Percentiles rank a stretch among this genome's conserved stretches.
These are phyloP conservation scores for Fusarium sp. DNA, from an alignment of 2,329 filamentous ascomycete species.

Conservation along the genomic window DNA sequence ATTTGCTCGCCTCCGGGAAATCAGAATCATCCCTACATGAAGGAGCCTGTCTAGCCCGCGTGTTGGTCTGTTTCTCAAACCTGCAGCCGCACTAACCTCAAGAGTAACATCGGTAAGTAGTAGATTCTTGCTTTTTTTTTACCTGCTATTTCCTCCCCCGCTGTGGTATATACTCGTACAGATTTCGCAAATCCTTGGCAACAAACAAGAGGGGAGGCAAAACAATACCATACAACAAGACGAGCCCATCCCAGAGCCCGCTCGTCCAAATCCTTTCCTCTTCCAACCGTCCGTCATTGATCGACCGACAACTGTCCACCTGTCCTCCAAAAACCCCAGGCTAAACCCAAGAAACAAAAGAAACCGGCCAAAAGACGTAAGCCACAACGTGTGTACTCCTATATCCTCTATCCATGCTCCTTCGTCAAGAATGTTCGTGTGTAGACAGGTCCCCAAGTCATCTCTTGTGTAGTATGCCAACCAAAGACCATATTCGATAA, in stretches of 20 bases:
- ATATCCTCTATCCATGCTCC: conserved; percentile 44
- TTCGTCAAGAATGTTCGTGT: conserved; percentile 43
- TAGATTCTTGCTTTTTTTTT: conserved; percentile 33
- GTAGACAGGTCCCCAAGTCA: conserved; percentile 30
- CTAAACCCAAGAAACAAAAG: conserved; percentile 19
- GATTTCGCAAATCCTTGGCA: conserved; percentile 7
- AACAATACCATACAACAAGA: conserved; percentile 8
- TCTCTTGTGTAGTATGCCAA: conserved; percentile 36
- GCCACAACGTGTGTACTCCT: conserved; percentile 41
- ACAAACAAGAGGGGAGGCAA: conserved; percentile 15
- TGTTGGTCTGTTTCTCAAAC: not conserved
- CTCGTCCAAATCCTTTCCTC: not conserved
- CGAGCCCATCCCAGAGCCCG: conserved; percentile 4
- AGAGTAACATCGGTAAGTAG: not conserved
- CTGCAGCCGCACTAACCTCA: not conserved
- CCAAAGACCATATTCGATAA: conserved; percentile 28
- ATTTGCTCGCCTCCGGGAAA: not conserved
- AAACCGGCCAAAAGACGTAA: conserved; percentile 26
- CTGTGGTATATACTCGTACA: conserved; percentile 42
- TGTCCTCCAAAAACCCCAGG: conserved; percentile 6
- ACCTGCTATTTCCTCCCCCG: conserved; percentile 33
- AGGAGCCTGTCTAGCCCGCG: not conserved
- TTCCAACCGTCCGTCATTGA: conserved; percentile 4
- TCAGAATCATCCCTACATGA: conserved; percentile 15
- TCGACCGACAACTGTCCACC: conserved; percentile 4